These are phyloP conservation scores for Pestalotiopsis sp. DNA, from an alignment of 2,329 filamentous ascomycete genomes.

Conservation along the genomic window DNA sequence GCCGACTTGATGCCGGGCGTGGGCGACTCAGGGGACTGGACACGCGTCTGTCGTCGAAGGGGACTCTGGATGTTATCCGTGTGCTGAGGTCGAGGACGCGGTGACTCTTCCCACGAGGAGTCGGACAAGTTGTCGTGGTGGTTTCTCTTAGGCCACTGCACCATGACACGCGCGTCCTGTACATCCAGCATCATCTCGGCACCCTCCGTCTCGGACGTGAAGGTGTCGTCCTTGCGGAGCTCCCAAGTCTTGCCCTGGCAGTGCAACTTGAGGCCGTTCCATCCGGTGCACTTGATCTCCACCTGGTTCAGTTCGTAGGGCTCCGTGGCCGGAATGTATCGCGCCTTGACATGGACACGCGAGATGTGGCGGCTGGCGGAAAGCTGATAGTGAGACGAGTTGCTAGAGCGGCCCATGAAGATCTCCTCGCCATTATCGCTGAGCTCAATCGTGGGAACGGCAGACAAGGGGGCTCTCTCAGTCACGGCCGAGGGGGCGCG, in stretches of 20 bases:
- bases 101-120: slow-evolving; percentile 72
- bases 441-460: slow-evolving; percentile 81
- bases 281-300: slow-evolving; percentile 88
- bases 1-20: slow-evolving; percentile 49
- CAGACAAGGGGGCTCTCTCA: slow-evolving; percentile 80
- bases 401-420: slow-evolving; percentile 90
- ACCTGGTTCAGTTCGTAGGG: slow-evolving; percentile 75
- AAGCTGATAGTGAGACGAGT: slow-evolving; percentile 93
- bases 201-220: slow-evolving; percentile 85
- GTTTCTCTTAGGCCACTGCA: slow-evolving; percentile 78
- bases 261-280: slow-evolving; percentile 94
- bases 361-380: slow-evolving; percentile 92
- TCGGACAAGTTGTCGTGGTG: slow-evolving; percentile 60
- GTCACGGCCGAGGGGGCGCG: slow-evolving; percentile 68
- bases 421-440: slow-evolving; percentile 80
- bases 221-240: slow-evolving; percentile 83
- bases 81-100: slow-evolving; percentile 38
- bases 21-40: slow-evolving; percentile 76
- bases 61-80: slow-evolving; percentile 56
- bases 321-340: slow-evolving; percentile 72
- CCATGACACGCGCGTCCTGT: slow-evolving; percentile 85
- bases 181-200: slow-evolving; percentile 95
- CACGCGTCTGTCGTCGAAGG: slow-evolving; percentile 57
- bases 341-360: slow-evolving; percentile 87
- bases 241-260: slow-evolving; percentile 88